phyloP scores from a whole-genome alignment of 495 filamentous ascomycete species.

The Oleoguttula mirabilis region DNA sequence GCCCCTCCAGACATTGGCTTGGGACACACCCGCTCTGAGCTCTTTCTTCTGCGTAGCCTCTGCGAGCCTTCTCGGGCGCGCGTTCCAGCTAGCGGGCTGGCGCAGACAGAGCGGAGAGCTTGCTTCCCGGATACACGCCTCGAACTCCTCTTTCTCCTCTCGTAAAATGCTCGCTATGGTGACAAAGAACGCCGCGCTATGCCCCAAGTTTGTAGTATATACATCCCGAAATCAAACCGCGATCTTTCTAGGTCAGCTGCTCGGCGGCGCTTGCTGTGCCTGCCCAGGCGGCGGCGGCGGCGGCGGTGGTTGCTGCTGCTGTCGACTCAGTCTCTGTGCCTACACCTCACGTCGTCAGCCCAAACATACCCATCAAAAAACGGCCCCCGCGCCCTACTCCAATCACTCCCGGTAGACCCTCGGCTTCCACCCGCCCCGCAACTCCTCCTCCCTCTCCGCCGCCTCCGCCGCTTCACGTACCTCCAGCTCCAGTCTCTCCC shows the following conservation, averaged over 20 bases:
- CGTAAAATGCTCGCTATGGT: too few species aligned
- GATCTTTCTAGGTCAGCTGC: not conserved
- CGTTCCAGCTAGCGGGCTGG: too few species aligned
- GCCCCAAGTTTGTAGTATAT: too few species aligned
- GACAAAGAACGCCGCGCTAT: constrained; percentile 13
- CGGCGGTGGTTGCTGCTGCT: not conserved
- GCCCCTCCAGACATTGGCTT: too few species aligned
- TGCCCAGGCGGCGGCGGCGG: constrained; percentile 1
- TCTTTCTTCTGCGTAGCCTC: too few species aligned
- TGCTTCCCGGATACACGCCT: not conserved
- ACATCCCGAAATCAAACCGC: not conserved
- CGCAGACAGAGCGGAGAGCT: constrained; percentile 15
- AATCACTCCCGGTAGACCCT: constrained; percentile 88
- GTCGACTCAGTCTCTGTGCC: constrained; percentile 15
- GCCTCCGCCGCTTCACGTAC: constrained; percentile 40
- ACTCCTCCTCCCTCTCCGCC: constrained; percentile 48
- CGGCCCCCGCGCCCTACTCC: too few species aligned
- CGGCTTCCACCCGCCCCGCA: constrained; percentile 79
- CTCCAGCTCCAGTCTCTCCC: constrained; percentile 86
- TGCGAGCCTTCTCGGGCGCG: too few species aligned
- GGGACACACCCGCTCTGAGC: too few species aligned
- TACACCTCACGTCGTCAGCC: too few species aligned
- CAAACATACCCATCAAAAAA: too few species aligned
- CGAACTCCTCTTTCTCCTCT: not conserved
- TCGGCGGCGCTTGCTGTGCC: constrained; percentile 4